Base-by-base conservation (phyloP, 768 basidiomycete species). In the Brasilioporus rufonigricans region DNA sequence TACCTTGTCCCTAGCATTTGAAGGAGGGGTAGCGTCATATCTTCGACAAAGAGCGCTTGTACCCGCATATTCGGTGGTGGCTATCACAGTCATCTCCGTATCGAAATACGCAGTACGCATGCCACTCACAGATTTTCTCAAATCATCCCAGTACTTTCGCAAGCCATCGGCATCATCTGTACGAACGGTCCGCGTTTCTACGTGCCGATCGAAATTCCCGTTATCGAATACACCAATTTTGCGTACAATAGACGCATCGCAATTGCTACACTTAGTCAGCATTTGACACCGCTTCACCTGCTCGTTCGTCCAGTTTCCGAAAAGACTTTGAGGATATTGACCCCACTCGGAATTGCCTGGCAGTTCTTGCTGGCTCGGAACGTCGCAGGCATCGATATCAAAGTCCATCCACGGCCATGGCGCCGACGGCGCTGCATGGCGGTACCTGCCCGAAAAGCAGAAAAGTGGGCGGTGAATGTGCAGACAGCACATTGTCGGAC, bases 1-100 rank as follows among this genome's bases (percentile, higher is more conserved):
- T 53, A 84, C 85, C 65, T 80, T 39, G 81, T 76, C 5, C 85
- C 83, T 35, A 85, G 69, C 69, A 84, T 81, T 61, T 80, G 78
- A 40, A 85, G 71, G 13, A 81, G 73, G 3, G 79, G 74, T 5
- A 79, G 77, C 0, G 77, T 73, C 55, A 85, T 64, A 43, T 76
- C 73, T 21, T 84, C 79, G 0, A 84, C 70, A 60, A 84, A 85
- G 39, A 83, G 48, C 0, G 77, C 80, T n/a, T 79, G 75, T 5
- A 82, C 67, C 21, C 79, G 75, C 19, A 78, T 67, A 16, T 72
- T 62, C 18, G 50, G n/a, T 18, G 75, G 73, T 26, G 70, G 66
- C 68, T 72, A 50, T 44, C 33, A 19, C 16, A 6, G 5, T n/a
- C n/a, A n/a, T 16, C 39, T 13, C 9, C 10, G 50, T 11, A 44